These are phyloP conservation scores for Margaritispora aquatica DNA, from an alignment of 495 filamentous ascomycete genomes.

Conservation along the genomic window DNA sequence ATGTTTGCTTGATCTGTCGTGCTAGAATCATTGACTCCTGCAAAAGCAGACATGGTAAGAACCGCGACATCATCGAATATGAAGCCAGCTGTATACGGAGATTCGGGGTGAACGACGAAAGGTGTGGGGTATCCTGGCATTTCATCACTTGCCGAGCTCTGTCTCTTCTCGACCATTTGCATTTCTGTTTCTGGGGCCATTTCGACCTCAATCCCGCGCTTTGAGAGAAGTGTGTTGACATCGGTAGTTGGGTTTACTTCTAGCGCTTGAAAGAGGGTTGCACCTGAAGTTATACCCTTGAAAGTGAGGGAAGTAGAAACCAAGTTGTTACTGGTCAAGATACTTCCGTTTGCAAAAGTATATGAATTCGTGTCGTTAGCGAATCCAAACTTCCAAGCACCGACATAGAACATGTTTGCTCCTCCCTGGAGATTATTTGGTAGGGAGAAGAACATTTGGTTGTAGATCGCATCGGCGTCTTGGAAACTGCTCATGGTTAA, in stretches of 20 bases:
- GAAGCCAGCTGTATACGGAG: not conserved
- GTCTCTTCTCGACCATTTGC: not conserved
- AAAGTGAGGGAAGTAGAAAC: not conserved
- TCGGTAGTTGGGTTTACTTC: not conserved
- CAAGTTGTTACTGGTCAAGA: not conserved
- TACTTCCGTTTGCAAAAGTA: conserved; percentile 3
- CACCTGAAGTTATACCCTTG: not conserved
- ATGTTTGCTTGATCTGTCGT: not conserved
- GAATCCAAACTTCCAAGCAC: not conserved
- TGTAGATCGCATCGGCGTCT: conserved; percentile 8
- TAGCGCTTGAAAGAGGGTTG: not conserved
- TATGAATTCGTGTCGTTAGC: not conserved
- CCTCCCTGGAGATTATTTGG: not conserved
- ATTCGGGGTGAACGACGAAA: not conserved
- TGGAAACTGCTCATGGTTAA: not conserved
- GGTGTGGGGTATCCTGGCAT: conserved; percentile 1
- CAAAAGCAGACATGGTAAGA: not conserved
- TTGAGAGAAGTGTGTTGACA: not conserved
- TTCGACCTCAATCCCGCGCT: not conserved
- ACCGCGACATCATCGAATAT: conserved; percentile 3
- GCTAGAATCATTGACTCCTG: not conserved
- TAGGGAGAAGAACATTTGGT: not conserved
- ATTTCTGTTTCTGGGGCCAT: not conserved
- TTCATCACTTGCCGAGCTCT: not conserved
- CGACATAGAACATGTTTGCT: not conserved